Evolutionary conservation across 768 basidiomycete genomes (phyloP).

Genomic region (Boletus sp.): DNA sequence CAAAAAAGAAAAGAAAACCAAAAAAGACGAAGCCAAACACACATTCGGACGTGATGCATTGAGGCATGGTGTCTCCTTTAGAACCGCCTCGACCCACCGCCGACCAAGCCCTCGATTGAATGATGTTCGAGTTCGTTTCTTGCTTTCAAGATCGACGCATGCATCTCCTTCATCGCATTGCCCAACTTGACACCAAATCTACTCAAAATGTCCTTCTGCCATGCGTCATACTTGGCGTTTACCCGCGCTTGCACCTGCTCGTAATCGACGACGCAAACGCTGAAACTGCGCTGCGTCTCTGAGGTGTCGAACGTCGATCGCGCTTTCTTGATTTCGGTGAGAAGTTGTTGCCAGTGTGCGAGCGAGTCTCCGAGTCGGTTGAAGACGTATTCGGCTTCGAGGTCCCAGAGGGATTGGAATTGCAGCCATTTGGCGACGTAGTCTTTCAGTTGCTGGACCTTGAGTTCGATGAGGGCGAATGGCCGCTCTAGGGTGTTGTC

Average conservation of each 20-base stretch:
- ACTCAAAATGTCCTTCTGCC: conserved; percentile 93
- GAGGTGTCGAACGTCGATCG: conserved; percentile 96
- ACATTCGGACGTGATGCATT: background rate
- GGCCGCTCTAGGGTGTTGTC: conserved; percentile 76
- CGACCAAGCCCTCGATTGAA: conserved; percentile 87
- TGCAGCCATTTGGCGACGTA: conserved; percentile 98
- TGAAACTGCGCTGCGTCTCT: conserved; percentile 88
- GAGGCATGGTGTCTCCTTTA: conserved; percentile 23
- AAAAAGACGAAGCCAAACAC: background rate
- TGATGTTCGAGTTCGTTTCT: conserved; percentile 95
- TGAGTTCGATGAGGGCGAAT: conserved; percentile 81
- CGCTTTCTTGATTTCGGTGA: conserved; percentile 96
- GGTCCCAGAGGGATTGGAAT: conserved; percentile 98
- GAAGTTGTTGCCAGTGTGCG: conserved; percentile 89
- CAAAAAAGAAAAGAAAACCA: background rate
- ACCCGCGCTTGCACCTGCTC: conserved; percentile 97
- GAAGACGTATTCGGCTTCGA: conserved; percentile 96
- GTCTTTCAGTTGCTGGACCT: conserved; percentile 80
- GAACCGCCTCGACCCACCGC: conserved; percentile 50
- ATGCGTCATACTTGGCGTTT: conserved; percentile 97
- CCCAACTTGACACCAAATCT: conserved; percentile 92
- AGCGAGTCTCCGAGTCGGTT: conserved; percentile 92
- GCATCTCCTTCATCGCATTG: conserved; percentile 96
- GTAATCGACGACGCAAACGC: conserved; percentile 93
- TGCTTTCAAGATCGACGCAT: conserved; percentile 87